Evolutionary conservation across 805 yeast species (phyloP), one percentile per base, ranked within the genome.

Genomic region (Candida ipomoeae): DNA sequence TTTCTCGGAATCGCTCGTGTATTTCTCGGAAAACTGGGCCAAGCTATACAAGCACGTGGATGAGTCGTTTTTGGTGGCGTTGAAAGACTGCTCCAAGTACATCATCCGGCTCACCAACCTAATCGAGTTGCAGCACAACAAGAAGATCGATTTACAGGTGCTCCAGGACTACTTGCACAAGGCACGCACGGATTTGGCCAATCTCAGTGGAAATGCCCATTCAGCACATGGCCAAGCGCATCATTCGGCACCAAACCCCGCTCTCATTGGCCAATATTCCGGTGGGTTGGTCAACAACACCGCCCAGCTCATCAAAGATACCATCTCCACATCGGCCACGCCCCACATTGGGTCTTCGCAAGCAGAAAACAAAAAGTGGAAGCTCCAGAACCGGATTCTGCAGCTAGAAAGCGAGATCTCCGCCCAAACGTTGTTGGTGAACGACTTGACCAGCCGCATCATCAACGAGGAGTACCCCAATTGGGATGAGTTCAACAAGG

Each of bases 71-170:
- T 75, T 89, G 44, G 87, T 88, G 1, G 83, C 95, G 11, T 69
- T 94, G 56, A 85, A 87, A 57, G 98, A 94, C 66, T 77, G 94
- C 68, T 89, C 92, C 55, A 91, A 88, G 67, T 94, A 71, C 53
- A 72, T 74, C 44, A 62, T 73, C 5, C 65, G 71, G 31, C 63
- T 74, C 43, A 69, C 75, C 60, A 81, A 78, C 54, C 70, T 92
- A 51, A 79, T 94, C 48, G 90, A 86, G 62, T 76, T 87, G 50
- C 89, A 92, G 56, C 98, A 92, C 62, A 90, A 89, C 63, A 91
- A 91, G 65, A 91, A 88, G 59, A 80, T 92, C 26, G 99, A 92
- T 65, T 84, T 85, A 61, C 97, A 94, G 63, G 95, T 87, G 46
- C 73, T 92, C 40, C 80, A 82, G 37, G 95, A 87, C 48, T 92